Evolutionary conservation across 2,329 filamentous ascomycete genomes (phyloP), one percentile per base, ranked within the genome.

Genomic region (Penicillium sp.): DNA sequence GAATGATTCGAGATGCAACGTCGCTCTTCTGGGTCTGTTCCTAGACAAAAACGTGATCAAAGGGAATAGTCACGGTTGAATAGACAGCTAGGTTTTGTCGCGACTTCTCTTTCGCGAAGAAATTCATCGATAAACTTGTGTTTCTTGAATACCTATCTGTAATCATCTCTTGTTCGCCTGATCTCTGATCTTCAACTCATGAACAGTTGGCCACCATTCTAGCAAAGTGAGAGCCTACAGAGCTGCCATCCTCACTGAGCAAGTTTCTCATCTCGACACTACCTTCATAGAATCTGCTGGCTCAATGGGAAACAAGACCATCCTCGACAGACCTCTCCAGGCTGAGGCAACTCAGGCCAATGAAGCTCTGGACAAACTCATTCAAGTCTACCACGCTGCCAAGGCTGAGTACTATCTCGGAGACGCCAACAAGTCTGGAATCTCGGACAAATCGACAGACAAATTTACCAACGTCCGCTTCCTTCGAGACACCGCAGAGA

Each of bases 401-500:
- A 70, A 72, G 49, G 56, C 63, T 1, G 72, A 77, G 6, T 74
- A 72, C 56, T 62, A 70, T 51, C 42, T 53, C 23, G 36, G 42
- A 6, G 53, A 55, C 16, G 57, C 54, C 4, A 53, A 67, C 28
- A 59, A 57, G 34, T 33, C 49, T 15, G 63, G 34, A 49, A 62
- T 34, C 54, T 48, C 28, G 56, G 68, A 28, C 64, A 60, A 28
- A 61, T 63, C 33, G 56, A 61, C 21, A 61, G 67, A 54, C 42
- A 53, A 53, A 38, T 54, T 45, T 29, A 47, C 6, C 21, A 52
- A 52, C 1, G 70, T 72, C 23, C 70, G 70, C 45, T 76, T 75
- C 45, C 68, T 77, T 24, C 71, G 74, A 3, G 74, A 77, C 57
- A 76, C 72, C 1, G 72, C 74, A 6, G 74, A 76, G 51, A 76